Base-by-base conservation (phyloP, 805 yeast genomes). In the Maudiozyma pseudohumilis region DNA sequence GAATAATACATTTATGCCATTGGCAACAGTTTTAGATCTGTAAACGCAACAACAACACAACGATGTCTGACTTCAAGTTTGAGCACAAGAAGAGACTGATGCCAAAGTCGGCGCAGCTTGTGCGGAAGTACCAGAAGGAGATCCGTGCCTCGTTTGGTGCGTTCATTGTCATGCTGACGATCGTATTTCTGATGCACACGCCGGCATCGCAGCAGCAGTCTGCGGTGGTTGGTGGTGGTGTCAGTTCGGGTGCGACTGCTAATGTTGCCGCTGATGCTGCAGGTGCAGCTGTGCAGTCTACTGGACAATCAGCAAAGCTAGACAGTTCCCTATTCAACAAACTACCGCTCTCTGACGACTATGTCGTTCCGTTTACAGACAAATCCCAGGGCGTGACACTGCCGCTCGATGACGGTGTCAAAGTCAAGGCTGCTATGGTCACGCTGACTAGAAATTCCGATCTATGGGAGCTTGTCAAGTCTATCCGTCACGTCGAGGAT, bases 361-460 rank as follows among this genome's bases (percentile, higher is more conserved):
- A 50, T 38, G 20, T 41, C 27, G 45, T 50, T 41, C 62, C 62
- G 9, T 50, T 45, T 31, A 50, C 61, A 5, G 62, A 57, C 42
- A 46, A 41, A 21, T 47, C 54, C 4, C 62, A 57, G 40, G 35
- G 43, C 8, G 59, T 57, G 5, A 36, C 41, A 9, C 59, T 53
- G 31, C 62, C 62, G 7, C 36, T 43, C 23, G 54, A 53, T 29
- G 56, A 53, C 32, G 66, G 64, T 35, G 41, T 42, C 15, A 61
- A 64, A 35, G 77, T 66, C 45, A 77, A 72, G 44, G 89, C 86
- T 3, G 73, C 84, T 0, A 68, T 83, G 48, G 72, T 80, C 46
- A 75, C 85, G 2, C 63, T 84, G 25, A 85, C 84, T 30, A 68
- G 87, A 46, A 82, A 84, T 54, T 52, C 62, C 9, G 92, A 84